A percentile compares a stretch with the other conserved stretches of the same genome.
phyloP scores from a whole-genome alignment of 108 stramenopile genomes.

The Skeletonema tropicum region DNA sequence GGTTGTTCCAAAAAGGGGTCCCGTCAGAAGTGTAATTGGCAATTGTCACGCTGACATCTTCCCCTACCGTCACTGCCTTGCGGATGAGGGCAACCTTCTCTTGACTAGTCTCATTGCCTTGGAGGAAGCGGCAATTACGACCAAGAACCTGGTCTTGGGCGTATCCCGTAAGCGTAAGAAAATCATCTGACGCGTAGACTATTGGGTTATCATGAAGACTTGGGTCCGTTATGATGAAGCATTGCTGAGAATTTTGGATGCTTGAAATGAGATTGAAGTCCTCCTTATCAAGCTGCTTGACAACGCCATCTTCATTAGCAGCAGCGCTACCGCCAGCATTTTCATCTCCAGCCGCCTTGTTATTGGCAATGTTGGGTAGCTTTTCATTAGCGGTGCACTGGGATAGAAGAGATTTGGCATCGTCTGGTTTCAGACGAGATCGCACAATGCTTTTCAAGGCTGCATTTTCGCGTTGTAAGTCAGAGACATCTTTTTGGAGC shows the following conservation, averaged over 20 bases:
- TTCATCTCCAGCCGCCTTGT: slow-evolving; percentile 48
- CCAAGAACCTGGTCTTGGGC: slow-evolving; percentile 87
- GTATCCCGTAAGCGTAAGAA: slow-evolving; percentile 95
- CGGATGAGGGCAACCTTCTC: slow-evolving; percentile 85
- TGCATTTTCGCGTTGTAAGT: slow-evolving; percentile 81
- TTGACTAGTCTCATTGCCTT: slow-evolving; percentile 89
- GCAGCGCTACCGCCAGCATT: slow-evolving; percentile 30
- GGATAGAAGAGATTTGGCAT: slow-evolving; percentile 52
- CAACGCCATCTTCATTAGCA: slow-evolving; percentile 14
- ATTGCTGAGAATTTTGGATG: slow-evolving; percentile 91
- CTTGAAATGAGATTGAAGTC: slow-evolving; percentile 91
- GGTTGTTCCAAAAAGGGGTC: slow-evolving; percentile 98
- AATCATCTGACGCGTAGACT: slow-evolving; percentile 87
- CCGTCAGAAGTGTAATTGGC: slow-evolving; percentile 97
- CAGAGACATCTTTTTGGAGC: slow-evolving; percentile 89
- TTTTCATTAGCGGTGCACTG: slow-evolving; percentile 69
- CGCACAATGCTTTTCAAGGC: slow-evolving; percentile 79
- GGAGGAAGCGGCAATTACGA: slow-evolving; percentile 96
- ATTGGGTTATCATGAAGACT: slow-evolving; percentile 95
- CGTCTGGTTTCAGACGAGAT: slow-evolving; percentile 55
- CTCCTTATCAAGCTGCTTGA: slow-evolving; percentile 66
- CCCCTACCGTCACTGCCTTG: slow-evolving; percentile 74
- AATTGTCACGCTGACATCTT: slow-evolving; percentile 89
- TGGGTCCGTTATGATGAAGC: slow-evolving; percentile 96
- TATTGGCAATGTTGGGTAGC: slow-evolving; percentile 62